These are phyloP conservation scores for Trichoderma polysporum DNA, from an alignment of 2,329 filamentous ascomycete species.

Conservation along the genomic window DNA sequence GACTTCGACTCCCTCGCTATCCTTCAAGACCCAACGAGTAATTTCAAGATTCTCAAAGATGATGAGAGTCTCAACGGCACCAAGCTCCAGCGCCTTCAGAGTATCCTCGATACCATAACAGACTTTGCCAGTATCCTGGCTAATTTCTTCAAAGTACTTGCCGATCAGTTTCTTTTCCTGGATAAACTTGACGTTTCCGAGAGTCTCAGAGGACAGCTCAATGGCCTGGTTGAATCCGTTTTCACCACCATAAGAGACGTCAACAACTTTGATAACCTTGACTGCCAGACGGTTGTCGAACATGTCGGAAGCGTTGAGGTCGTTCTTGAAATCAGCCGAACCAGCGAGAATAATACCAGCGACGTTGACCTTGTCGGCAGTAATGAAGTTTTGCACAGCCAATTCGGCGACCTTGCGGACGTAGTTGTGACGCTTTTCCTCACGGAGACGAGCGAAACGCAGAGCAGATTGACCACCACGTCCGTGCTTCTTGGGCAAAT, in stretches of 20 bases:
- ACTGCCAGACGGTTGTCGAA: conserved; percentile 87
- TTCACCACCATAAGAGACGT: conserved; percentile 97
- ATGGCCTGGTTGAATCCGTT: conserved; percentile 99
- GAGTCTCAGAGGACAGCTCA: conserved; percentile 88
- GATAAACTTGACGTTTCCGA: conserved; percentile 99
- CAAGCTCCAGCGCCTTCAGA: conserved; percentile 91
- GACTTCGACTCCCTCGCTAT: conserved; percentile 67
- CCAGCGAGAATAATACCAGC: conserved; percentile 92
- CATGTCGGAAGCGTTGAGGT: conserved; percentile 94
- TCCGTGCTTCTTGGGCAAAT: conserved; percentile 99
- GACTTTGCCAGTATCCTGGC: conserved; percentile 92
- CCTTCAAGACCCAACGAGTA: conserved; percentile 86
- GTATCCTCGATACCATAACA: conserved; percentile 99
- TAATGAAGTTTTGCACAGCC: conserved; percentile 98
- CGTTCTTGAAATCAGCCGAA: conserved; percentile 99
- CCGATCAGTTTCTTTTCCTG: conserved; percentile 99
- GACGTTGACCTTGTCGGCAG: conserved; percentile 96
- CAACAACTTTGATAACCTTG: conserved; percentile 99
- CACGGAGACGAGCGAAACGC: conserved; percentile 98
- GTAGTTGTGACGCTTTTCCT: conserved; percentile 99
- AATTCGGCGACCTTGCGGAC: conserved; percentile 97
- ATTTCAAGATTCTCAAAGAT: conserved; percentile 97
- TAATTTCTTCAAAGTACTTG: conserved; percentile 98
- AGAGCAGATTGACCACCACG: conserved; percentile 99
- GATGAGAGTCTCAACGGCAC: conserved; percentile 90